Evolutionary conservation across 2,329 filamentous ascomycete species (phyloP), one percentile per base, ranked within the genome.

Genomic region (Curvularia sp.): DNA sequence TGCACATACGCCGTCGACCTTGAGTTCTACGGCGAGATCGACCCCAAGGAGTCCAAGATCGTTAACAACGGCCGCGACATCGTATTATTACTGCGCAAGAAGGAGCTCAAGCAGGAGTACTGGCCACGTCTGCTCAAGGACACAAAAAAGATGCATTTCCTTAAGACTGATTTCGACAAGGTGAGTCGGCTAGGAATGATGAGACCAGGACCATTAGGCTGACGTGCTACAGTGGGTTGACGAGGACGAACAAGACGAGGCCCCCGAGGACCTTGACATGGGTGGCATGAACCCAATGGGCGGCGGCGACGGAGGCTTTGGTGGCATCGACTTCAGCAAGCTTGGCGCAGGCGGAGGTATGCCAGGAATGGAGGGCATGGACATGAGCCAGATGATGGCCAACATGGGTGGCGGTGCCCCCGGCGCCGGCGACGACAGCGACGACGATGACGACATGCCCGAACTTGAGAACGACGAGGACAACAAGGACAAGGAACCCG

Each of bases 161-260:
- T 99, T 75, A 97, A 97, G 89, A 98, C 95, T 66, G 90, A 99
- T 83, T 99, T 99, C 73, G 93, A 97, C 84, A 97, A 97, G 90
- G 88, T 89, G 77, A 60, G 84, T 70, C 12, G n/a, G 2, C 7
- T 33, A 41, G 18, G 20, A 28, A 10, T 4, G 9, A 7, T 24
- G 13, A 13, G 0, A 33, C 0, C 3, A 31, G 12, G 22, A 30
- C 24, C 20, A 44, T 5, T n/a, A 18, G n/a, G 41, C 70, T 76
- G 70, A 77, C 59, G 31, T 15, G 41, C 55, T 60, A 20, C 41
- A 89, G 87, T 97, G 93, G 93, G 91, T 97, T 73, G 93, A 97
- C 70, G 92, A 97, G 87, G 93, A 99, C 77, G 95, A 99, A 86
- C 95, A 99, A 84, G 90, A 98, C 75, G 93, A 92, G 80, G 89